Evolutionary conservation across 139 green algal species (phyloP).

Genomic region (Pseudopediastrum boryanum): DNA sequence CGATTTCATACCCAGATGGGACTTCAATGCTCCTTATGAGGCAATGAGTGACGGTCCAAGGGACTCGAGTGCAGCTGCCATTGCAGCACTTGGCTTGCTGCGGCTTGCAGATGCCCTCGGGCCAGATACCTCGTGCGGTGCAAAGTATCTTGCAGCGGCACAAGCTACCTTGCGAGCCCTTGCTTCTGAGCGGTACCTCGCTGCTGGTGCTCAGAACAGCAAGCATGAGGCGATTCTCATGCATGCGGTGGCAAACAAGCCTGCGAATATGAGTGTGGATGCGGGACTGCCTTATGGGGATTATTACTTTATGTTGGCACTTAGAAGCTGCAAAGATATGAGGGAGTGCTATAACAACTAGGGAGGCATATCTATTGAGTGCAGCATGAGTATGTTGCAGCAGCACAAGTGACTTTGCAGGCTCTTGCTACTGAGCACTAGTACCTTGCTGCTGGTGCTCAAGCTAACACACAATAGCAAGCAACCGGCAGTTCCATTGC

Average conservation of each 20-base stretch:
- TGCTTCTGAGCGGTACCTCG: not conserved
- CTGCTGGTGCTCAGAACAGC: not conserved
- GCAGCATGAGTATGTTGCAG: too few relatives aligned
- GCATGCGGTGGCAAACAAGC: conserved; percentile 14
- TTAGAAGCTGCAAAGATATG: too few relatives aligned
- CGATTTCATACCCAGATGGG: conserved; percentile 21
- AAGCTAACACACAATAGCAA: too few relatives aligned
- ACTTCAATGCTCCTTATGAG: conserved; percentile 31
- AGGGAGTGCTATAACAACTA: too few relatives aligned
- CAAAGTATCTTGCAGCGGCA: conserved; percentile 20
- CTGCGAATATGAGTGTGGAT: conserved; percentile 6
- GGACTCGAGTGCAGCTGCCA: conserved; percentile 4
- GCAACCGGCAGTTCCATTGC: too few relatives aligned
- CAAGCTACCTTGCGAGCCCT: too few relatives aligned
- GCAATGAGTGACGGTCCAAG: conserved; percentile 8
- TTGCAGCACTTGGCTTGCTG: conserved; percentile 27
- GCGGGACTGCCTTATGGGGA: conserved; percentile 22
- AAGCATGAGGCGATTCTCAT: conserved; percentile 19
- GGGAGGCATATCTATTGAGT: too few relatives aligned
- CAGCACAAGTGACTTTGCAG: too few relatives aligned
- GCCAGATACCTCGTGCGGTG: not conserved
- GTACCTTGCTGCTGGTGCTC: too few relatives aligned
- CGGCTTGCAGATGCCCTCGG: conserved; percentile 11
- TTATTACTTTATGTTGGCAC: not conserved
- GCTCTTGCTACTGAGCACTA: too few relatives aligned